Evolutionary conservation across 2,329 filamentous ascomycete genomes (phyloP).

Genomic region (Fusarium graminum): DNA sequence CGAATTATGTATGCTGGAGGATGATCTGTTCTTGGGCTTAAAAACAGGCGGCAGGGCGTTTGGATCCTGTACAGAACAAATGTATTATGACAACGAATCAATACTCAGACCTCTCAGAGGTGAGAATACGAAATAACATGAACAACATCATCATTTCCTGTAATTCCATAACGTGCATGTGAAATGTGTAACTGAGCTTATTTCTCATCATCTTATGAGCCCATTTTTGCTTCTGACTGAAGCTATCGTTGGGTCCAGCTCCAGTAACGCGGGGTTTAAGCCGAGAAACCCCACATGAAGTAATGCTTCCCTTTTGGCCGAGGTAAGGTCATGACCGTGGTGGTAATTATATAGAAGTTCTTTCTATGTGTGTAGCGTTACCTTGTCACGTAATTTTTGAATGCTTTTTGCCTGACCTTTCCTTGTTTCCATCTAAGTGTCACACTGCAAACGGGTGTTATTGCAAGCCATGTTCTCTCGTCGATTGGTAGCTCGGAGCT

Average conservation of each 20-base stretch:
- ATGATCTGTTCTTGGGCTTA: constrained; percentile 3
- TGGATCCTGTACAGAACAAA: constrained; percentile 11
- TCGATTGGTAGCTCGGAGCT: constrained; percentile 27
- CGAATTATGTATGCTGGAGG: constrained; percentile 15
- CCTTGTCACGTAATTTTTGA: background rate
- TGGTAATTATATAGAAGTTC: constrained; percentile 5
- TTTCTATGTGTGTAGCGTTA: background rate
- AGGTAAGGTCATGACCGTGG: constrained; percentile 34
- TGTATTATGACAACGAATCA: constrained; percentile 21
- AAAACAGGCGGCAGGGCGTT: constrained; percentile 34
- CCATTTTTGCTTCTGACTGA: constrained; percentile 35
- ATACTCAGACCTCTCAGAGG: background rate
- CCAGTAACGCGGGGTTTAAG: constrained; percentile 45
- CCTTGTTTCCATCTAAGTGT: background rate
- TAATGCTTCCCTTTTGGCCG: constrained; percentile 45
- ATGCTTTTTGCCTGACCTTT: background rate
- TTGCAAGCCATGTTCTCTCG: constrained; percentile 31
- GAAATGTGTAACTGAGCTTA: background rate
- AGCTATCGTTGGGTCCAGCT: constrained; percentile 34
- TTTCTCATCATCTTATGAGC: constrained; percentile 10
- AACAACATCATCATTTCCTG: background rate
- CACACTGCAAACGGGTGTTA: background rate
- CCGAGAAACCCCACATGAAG: constrained; percentile 45
- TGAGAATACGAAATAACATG: background rate
- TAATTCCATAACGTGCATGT: background rate